Conservation (phyloP, 495 filamentous ascomycete genomes). For the Bacidia rubella region DNA sequence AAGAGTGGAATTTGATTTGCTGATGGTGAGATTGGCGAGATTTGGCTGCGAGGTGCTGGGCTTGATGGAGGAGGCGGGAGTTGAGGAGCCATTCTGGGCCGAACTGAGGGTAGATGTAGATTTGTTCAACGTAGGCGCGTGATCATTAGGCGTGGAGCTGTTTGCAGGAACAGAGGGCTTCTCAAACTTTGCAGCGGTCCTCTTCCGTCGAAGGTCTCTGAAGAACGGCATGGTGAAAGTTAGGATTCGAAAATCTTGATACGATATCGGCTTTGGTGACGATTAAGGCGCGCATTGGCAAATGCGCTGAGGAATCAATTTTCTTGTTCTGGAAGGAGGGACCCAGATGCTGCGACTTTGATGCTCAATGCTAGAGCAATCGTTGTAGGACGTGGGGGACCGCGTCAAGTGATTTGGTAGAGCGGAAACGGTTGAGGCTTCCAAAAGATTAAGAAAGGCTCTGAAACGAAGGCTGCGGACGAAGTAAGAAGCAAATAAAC, state of each 20-base stretch:
- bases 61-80: constrained; percentile 46
- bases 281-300: no score
- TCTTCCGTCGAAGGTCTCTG: constrained; percentile 59
- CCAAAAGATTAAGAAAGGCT: neutral
- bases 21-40: constrained; percentile 38
- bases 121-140: constrained; percentile 34
- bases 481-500: neutral
- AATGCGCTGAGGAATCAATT: no score
- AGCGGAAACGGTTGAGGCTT: neutral
- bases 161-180: constrained; percentile 35
- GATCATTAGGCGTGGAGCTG: constrained; percentile 31
- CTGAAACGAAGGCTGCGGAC: neutral
- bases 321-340: neutral
- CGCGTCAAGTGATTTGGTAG: neutral
- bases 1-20: constrained; percentile 32
- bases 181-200: constrained; percentile 39
- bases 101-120: constrained; percentile 55
- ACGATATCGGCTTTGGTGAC: no score
- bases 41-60: constrained; percentile 39
- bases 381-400: no score
- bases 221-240: constrained; percentile 47
- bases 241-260: no score
- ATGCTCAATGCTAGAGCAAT: no score
- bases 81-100: constrained; percentile 38
- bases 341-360: no score